A percentile compares a stretch with the other conserved stretches of the same genome.
phyloP scores from a whole-genome alignment of 768 basidiomycete genomes.

The Boletellus ananas region DNA sequence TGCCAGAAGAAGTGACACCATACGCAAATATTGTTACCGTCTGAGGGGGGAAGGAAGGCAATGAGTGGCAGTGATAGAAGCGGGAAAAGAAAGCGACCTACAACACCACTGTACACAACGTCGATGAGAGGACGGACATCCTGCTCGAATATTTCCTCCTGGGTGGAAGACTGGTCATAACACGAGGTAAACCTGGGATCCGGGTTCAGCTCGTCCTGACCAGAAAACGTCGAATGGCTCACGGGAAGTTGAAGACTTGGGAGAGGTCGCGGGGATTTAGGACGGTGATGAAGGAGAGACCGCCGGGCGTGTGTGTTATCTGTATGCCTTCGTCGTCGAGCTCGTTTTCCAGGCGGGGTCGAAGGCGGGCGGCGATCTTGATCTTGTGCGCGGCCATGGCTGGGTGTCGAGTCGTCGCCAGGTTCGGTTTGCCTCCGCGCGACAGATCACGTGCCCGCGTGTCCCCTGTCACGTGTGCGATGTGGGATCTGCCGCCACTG shows the following conservation, averaged over 20 bases:
- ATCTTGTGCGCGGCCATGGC: slow-evolving; percentile 45
- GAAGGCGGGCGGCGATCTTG: slow-evolving; percentile 67
- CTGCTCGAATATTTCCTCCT: slow-evolving; percentile 72
- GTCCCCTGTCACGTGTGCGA: neutral
- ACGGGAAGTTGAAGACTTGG: slow-evolving; percentile 81
- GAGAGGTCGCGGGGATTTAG: slow-evolving; percentile 64
- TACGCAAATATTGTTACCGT: slow-evolving; percentile 88
- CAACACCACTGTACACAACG: slow-evolving; percentile 71
- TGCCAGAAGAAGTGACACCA: slow-evolving; percentile 87
- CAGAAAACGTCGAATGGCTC: slow-evolving; percentile 18
- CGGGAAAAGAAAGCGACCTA: slow-evolving; percentile 33
- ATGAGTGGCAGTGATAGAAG: neutral
- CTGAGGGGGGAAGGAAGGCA: slow-evolving; percentile 31
- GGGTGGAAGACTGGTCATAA: slow-evolving; percentile 65
- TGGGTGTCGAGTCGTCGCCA: neutral
- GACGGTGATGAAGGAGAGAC: slow-evolving; percentile 54
- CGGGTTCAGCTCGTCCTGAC: slow-evolving; percentile 10
- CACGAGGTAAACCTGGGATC: slow-evolving; percentile 63
- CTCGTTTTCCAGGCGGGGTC: slow-evolving; percentile 62
- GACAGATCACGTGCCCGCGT: slow-evolving; percentile 25
- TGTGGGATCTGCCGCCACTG: slow-evolving; percentile 14
- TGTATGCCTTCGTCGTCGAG: slow-evolving; percentile 58
- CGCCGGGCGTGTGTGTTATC: slow-evolving; percentile 42
- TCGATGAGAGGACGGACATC: slow-evolving; percentile 79
- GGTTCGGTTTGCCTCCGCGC: slow-evolving; percentile 15